These are phyloP conservation scores for Chlorella vulgaris DNA, from an alignment of 139 green algal genomes.

Conservation along the genomic window DNA sequence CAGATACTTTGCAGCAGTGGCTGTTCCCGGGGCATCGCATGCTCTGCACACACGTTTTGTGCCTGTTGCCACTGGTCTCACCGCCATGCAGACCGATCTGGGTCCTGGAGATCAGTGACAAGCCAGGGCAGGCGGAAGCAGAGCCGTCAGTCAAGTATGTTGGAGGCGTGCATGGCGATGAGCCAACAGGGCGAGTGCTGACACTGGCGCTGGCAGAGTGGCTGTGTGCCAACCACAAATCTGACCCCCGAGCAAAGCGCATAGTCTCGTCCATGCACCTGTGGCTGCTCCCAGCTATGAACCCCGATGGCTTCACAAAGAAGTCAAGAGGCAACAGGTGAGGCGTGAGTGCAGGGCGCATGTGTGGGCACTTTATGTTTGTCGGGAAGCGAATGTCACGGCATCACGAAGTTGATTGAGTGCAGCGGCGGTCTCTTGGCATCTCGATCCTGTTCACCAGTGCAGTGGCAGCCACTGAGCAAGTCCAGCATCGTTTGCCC, in stretches of 20 bases:
- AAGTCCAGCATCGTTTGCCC: not conserved
- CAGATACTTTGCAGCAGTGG: too few relatives aligned
- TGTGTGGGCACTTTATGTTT: not conserved
- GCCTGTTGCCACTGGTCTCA: not conserved
- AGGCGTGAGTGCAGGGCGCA: conserved; percentile 21
- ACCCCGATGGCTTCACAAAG: conserved; percentile 89
- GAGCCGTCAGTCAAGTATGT: conserved; percentile 77
- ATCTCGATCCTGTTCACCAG: too few relatives aligned
- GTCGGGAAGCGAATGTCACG: too few relatives aligned
- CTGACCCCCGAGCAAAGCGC: conserved; percentile 22
- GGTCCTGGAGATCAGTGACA: conserved; percentile 64
- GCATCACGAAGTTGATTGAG: too few relatives aligned
- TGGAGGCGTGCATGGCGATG: conserved; percentile 89
- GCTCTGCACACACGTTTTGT: too few relatives aligned
- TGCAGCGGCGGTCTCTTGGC: too few relatives aligned
- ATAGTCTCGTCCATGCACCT: conserved; percentile 73
- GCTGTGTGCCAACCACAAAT: conserved; percentile 70
- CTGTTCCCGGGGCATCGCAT: too few relatives aligned
- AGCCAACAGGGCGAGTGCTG: conserved; percentile 82
- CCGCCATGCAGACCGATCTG: not conserved
- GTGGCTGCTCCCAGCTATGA: conserved; percentile 79
- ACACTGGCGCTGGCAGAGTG: conserved; percentile 78
- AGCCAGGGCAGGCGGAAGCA: conserved; percentile 44
- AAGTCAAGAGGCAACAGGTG: conserved; percentile 64
- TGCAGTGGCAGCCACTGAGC: too few relatives aligned